phyloP scores from a whole-genome alignment of 2,329 filamentous ascomycete genomes.

The Pestalotiopsis sp. region DNA sequence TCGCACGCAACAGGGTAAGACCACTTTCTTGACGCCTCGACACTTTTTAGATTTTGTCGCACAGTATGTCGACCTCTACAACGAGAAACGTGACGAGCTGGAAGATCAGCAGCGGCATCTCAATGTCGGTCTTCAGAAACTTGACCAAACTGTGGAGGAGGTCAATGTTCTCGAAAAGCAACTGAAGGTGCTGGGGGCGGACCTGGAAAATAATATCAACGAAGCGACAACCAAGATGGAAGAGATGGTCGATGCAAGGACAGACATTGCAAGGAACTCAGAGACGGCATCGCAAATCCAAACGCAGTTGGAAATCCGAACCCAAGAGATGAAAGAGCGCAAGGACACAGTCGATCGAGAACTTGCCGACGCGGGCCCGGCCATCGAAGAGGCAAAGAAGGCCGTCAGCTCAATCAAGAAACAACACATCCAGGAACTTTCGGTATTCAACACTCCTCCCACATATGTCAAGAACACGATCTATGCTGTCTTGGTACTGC shows the following conservation, averaged over 20 bases:
- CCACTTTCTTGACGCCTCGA: slow-evolving; percentile 91
- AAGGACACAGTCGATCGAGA: slow-evolving; percentile 86
- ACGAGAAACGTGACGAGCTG: slow-evolving; percentile 96
- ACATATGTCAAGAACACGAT: slow-evolving; percentile 88
- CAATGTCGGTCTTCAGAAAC: slow-evolving; percentile 96
- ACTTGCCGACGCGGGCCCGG: slow-evolving; percentile 88
- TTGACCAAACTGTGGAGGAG: slow-evolving; percentile 96
- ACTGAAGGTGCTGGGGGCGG: slow-evolving; percentile 90
- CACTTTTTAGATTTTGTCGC: slow-evolving; percentile 98
- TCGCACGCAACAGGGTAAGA: slow-evolving; percentile 87
- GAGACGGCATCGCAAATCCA: slow-evolving; percentile 29
- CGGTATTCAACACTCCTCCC: slow-evolving; percentile 94
- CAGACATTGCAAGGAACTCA: not conserved
- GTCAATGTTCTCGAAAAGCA: slow-evolving; percentile 89
- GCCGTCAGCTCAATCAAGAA: slow-evolving; percentile 99
- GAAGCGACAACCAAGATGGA: slow-evolving; percentile 69
- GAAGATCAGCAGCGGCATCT: slow-evolving; percentile 98
- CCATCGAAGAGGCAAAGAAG: slow-evolving; percentile 88
- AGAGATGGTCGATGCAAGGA: not conserved
- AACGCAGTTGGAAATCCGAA: slow-evolving; percentile 92
- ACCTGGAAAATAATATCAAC: slow-evolving; percentile 89
- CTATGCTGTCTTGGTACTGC: slow-evolving; percentile 93
- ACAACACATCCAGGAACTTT: slow-evolving; percentile 94
- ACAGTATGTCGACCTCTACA: slow-evolving; percentile 96
- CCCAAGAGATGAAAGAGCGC: slow-evolving; percentile 85